These are phyloP conservation scores for Tephrocybe sp. DNA, from an alignment of 768 basidiomycete genomes.

Conservation along the genomic window DNA sequence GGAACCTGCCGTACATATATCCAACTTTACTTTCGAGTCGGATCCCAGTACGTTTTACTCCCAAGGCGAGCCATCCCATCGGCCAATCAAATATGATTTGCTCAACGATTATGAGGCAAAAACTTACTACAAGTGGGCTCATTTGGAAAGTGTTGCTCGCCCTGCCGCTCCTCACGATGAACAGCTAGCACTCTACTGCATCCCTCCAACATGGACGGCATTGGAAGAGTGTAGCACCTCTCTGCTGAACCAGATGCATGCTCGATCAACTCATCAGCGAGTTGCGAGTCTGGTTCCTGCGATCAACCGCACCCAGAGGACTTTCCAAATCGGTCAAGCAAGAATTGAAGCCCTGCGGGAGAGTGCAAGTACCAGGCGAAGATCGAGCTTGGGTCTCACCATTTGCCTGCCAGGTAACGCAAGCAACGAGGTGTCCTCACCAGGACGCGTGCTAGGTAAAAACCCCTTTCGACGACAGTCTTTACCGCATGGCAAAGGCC, in stretches of 20 bases:
- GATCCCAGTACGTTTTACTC: conserved; percentile 16
- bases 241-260: neutral
- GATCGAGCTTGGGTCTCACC: neutral
- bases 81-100: conserved; percentile 9
- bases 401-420: neutral
- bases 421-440: neutral
- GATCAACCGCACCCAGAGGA: conserved; percentile 11
- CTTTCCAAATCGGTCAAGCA: conserved; percentile 11
- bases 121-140: conserved; percentile 14
- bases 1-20: too few species aligned
- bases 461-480: conserved; percentile 19
- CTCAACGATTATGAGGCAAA: conserved; percentile 10
- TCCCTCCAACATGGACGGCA: conserved; percentile 33
- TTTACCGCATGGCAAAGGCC: neutral
- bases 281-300: conserved; percentile 1
- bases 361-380: conserved; percentile 10
- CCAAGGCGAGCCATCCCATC: neutral
- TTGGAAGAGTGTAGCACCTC: conserved; percentile 17
- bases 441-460: conserved; percentile 6
- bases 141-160: neutral
- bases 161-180: conserved; percentile 15
- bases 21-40: neutral
- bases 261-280: neutral
- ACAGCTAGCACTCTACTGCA: conserved; percentile 32
- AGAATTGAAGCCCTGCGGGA: conserved; percentile 12